Conservation (phyloP, 257 asterid genomes). For the Solanum pimpinellifolium region DNA sequence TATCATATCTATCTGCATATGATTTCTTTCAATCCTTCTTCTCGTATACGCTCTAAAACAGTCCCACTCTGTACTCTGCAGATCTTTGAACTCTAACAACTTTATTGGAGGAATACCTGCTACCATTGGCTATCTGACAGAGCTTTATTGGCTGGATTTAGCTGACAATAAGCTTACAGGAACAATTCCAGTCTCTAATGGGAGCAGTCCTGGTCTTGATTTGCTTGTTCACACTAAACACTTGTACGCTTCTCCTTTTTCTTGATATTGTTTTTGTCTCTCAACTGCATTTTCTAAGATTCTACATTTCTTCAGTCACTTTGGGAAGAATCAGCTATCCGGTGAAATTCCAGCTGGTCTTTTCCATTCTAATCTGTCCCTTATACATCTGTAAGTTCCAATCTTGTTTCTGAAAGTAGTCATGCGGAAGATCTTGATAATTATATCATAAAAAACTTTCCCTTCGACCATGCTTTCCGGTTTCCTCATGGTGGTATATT, state of each 20-base stretch:
- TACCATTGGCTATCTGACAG: conserved; percentile 39
- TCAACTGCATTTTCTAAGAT: not conserved
- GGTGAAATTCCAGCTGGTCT: conserved; percentile 67
- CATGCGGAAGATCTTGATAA: not conserved
- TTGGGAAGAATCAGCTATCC: conserved; percentile 61
- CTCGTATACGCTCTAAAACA: not conserved
- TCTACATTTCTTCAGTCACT: conserved; percentile 40
- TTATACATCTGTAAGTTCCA: conserved; percentile 72
- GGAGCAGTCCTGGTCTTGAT: conserved; percentile 74
- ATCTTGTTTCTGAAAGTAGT: not conserved
- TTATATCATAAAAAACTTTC: not conserved
- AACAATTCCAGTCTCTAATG: conserved; percentile 62
- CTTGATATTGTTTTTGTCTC: not conserved
- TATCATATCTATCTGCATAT: not conserved
- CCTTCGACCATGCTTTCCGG: not conserved
- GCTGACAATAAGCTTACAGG: conserved; percentile 81
- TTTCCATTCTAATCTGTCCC: conserved; percentile 44
- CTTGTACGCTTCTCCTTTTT: conserved; percentile 39
- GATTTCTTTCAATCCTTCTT: not conserved
- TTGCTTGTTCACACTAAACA: conserved; percentile 58
- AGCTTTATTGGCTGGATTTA: conserved; percentile 71
- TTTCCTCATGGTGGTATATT: not conserved
- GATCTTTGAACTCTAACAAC: conserved; percentile 65
- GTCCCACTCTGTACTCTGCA: conserved; percentile 11
- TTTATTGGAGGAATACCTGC: conserved; percentile 70